A percentile compares a stretch with the other conserved stretches of the same genome.
Evolutionary conservation across 2,329 filamentous ascomycete genomes (phyloP).

Genomic region (Curvularia hawaiiensis): DNA sequence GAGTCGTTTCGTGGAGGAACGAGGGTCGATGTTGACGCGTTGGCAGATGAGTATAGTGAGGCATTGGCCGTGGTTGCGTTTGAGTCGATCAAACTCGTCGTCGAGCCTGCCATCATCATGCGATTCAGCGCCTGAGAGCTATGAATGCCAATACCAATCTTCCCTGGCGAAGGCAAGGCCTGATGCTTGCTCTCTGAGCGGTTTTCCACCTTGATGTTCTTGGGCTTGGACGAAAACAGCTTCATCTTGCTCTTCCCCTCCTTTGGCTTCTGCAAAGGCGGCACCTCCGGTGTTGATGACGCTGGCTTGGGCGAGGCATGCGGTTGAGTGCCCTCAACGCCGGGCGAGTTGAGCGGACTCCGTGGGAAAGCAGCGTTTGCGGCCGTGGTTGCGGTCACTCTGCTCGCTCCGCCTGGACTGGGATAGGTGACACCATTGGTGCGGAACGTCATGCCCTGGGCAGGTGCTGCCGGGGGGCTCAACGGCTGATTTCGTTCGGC

Average conservation of each 20-base stretch:
- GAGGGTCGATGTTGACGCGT: constrained; percentile 77
- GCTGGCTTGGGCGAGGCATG: constrained; percentile 43
- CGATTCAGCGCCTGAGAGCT: constrained; percentile 69
- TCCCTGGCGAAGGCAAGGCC: constrained; percentile 69
- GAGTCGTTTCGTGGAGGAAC: constrained; percentile 59
- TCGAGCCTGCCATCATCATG: constrained; percentile 67
- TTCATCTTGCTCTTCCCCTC: constrained; percentile 78
- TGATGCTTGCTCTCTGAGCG: constrained; percentile 64
- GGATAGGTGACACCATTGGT: constrained; percentile 57
- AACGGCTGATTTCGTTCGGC: constrained; percentile 51
- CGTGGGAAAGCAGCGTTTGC: constrained; percentile 76
- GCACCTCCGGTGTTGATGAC: constrained; percentile 30
- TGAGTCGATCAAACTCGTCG: constrained; percentile 70
- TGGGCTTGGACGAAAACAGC: constrained; percentile 73
- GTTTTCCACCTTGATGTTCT: constrained; percentile 75
- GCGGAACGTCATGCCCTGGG: constrained; percentile 46
- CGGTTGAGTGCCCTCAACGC: constrained; percentile 34
- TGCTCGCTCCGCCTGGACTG: constrained; percentile 65
- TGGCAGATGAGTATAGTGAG: constrained; percentile 75
- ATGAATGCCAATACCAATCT: constrained; percentile 67
- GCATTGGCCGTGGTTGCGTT: constrained; percentile 59
- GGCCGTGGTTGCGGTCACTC: constrained; percentile 70
- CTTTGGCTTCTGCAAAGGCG: constrained; percentile 67
- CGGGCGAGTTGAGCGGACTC: constrained; percentile 57
- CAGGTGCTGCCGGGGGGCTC: constrained; percentile 61